Base-by-base conservation (phyloP, 108 stramenopile genomes). In the Schizochytrium sp. region DNA sequence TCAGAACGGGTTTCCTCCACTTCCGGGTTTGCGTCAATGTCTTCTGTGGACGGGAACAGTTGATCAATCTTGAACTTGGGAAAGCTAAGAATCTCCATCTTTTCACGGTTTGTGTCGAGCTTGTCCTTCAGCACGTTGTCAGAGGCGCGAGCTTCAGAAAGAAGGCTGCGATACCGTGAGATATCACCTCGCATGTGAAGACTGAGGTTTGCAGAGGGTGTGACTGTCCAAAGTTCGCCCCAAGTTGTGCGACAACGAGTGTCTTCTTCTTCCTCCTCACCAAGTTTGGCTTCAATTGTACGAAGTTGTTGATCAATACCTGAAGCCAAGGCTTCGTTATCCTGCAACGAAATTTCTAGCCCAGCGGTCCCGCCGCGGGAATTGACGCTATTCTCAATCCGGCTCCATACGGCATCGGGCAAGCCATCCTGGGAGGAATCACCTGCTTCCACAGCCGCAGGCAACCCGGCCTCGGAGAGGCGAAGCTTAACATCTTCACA, bases 381-480 rank as follows among this genome's bases (percentile, higher is more conserved):
- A 10, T 55, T 5, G 45, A 83, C 53, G 47, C 53, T 13, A 53
- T 38, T 55, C 76, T 83, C 76, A n/a, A 83, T 83, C 15, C 76
- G 76, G 2, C n/a, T 83, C 76, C 76, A 83, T 8, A 83, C 76
- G 5, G 50, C 76, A 38, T 83, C 76, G 76, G 76, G 76, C 49
- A 83, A 10, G 50, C 76, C 76, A 40, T 83, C n/a, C 28, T 69
- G 64, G n/a, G 76, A 83, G 76, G 50, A n/a, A 2, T 83, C 76
- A 10, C 76, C 76, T 5, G 76, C 76, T 53, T 83, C 76, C 10
- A 83, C 76, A 10, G 76, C 76, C 28, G 76, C 76, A 42, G 76
- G 76, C 28, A 83, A 53, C 50, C 53, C 53, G 45, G 76, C 76
- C 47, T 83, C 76, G 50, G 76, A 49, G 28, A 83, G 76, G 10